Conservation (phyloP, 192 early-diverging fungal genomes). For the Coemansia sp. region DNA sequence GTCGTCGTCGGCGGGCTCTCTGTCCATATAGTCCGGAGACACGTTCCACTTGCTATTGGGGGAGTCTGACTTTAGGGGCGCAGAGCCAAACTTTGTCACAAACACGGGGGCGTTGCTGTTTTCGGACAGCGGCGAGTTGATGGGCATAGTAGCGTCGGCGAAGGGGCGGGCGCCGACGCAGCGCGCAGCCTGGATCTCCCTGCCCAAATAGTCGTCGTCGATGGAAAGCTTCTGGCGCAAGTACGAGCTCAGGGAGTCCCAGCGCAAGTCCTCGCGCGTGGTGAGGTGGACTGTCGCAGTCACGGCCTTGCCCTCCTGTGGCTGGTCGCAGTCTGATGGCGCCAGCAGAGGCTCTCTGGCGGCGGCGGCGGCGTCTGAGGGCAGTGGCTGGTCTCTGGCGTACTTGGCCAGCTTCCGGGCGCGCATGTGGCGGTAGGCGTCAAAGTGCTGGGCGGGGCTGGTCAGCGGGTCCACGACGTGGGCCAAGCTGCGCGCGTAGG, state of each 20-base stretch:
- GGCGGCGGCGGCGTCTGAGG: slow-evolving; percentile 18
- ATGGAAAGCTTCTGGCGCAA: slow-evolving; percentile 41
- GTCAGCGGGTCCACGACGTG: slow-evolving; percentile 25
- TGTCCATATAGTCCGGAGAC: slow-evolving; percentile 11
- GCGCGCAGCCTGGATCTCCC: slow-evolving; percentile 39
- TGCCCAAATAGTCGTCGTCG: slow-evolving; percentile 34
- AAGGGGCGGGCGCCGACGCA: slow-evolving; percentile 18
- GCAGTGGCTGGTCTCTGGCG: too few species aligned
- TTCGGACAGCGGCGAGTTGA: not conserved
- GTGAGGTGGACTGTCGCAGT: slow-evolving; percentile 37
- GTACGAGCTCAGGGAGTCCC: slow-evolving; percentile 45
- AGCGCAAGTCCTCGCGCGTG: slow-evolving; percentile 42
- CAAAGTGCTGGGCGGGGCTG: slow-evolving; percentile 37
- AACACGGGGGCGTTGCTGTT: slow-evolving; percentile 6
- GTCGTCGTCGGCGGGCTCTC: not conserved
- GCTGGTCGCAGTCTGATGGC: not conserved
- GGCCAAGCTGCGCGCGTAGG: slow-evolving; percentile 7
- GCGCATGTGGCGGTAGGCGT: slow-evolving; percentile 40
- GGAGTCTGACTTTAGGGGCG: slow-evolving; percentile 19
- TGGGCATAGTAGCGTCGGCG: slow-evolving; percentile 1
- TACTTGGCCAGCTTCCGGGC: slow-evolving; percentile 36
- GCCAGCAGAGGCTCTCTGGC: not conserved
- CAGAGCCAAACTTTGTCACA: not conserved
- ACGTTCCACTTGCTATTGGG: slow-evolving; percentile 27
- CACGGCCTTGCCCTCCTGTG: not conserved